These are phyloP conservation scores for Hymenoscyphus scutula DNA, from an alignment of 2,329 filamentous ascomycete genomes.

Conservation along the genomic window DNA sequence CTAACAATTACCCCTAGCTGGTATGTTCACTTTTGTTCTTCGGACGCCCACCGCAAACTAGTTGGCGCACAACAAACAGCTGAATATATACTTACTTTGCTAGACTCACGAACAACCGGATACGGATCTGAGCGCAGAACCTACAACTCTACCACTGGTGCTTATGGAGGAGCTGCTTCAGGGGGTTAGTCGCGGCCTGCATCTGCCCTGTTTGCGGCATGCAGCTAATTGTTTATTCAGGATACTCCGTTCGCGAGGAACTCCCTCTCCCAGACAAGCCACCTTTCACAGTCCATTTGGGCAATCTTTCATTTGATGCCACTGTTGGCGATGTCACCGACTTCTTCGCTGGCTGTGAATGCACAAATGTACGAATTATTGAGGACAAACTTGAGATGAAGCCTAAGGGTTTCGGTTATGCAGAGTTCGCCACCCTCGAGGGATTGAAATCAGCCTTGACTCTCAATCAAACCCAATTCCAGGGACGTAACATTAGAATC, in stretches of 20 bases:
- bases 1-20: constrained; percentile 34
- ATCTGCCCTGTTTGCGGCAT: constrained; percentile 9
- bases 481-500: constrained; percentile 85
- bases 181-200: constrained; percentile 31
- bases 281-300: constrained; percentile 92
- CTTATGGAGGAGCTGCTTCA: constrained; percentile 32
- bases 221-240: constrained; percentile 38
- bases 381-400: constrained; percentile 92
- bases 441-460: constrained; percentile 88
- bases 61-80: background rate
- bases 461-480: constrained; percentile 77
- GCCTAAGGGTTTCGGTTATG: constrained; percentile 97
- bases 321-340: constrained; percentile 78
- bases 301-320: constrained; percentile 94
- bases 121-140: constrained; percentile 36
- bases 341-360: constrained; percentile 81
- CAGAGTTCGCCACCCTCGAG: constrained; percentile 85
- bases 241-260: constrained; percentile 67
- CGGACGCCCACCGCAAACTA: background rate
- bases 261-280: constrained; percentile 88
- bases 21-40: constrained; percentile 29
- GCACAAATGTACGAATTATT: constrained; percentile 91
- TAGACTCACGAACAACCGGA: constrained; percentile 37
- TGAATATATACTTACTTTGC: constrained; percentile 17
- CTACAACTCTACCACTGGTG: constrained; percentile 34